Conservation (phyloP, 106 monocot species). For the Vanilla planifolia region DNA sequence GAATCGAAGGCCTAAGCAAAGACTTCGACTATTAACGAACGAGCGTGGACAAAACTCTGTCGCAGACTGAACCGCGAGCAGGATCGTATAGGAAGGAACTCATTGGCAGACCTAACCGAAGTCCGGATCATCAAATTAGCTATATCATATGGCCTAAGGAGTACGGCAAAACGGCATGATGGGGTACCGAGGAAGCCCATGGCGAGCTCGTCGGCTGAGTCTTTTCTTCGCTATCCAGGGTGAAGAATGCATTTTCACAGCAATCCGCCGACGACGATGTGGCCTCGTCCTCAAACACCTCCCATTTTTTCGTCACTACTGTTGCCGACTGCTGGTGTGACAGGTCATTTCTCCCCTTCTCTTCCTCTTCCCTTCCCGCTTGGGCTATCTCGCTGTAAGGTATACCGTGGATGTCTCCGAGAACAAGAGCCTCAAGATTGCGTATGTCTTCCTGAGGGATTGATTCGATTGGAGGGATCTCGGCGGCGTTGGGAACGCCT, state of each 20-base stretch:
- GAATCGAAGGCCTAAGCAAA: no score
- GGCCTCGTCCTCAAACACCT: slow-evolving; percentile 47
- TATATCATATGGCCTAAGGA: slow-evolving; percentile 20
- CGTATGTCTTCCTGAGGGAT: slow-evolving; percentile 65
- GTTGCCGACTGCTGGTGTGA: slow-evolving; percentile 5
- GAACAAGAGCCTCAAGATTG: slow-evolving; percentile 45
- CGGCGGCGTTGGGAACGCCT: slow-evolving; percentile 56
- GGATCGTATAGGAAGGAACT: no score
- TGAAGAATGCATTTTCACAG: slow-evolving; percentile 12
- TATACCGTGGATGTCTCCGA: not conserved
- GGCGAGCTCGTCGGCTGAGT: not conserved
- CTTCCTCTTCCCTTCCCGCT: not conserved
- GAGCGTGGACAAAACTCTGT: no score
- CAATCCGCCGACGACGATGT: not conserved
- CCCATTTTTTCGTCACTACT: slow-evolving; percentile 62
- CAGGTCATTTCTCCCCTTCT: not conserved
- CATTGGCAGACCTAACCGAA: no score
- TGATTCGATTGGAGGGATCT: slow-evolving; percentile 43
- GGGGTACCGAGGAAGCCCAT: not conserved
- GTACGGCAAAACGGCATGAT: not conserved
- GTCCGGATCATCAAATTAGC: slow-evolving; percentile 19
- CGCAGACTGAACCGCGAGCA: no score
- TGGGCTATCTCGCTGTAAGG: not conserved
- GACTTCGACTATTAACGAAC: no score
- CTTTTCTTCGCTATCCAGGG: not conserved